Conservation (phyloP, 148 eudicot genomes). For the Chenopodium formosanum region DNA sequence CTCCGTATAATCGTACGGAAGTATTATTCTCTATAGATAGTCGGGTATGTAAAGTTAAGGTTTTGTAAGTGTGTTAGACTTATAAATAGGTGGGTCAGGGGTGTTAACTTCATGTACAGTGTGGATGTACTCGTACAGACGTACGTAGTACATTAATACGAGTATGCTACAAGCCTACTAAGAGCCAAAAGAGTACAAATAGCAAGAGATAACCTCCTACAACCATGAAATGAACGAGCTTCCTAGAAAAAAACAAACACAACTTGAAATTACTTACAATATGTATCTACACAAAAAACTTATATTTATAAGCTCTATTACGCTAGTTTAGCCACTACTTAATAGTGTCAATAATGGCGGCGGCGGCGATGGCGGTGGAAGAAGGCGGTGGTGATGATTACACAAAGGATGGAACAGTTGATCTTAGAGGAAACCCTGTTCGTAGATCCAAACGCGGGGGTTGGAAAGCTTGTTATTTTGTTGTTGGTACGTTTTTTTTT, state of each 20-base stretch:
- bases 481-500: constrained; percentile 48
- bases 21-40: no score
- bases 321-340: not conserved
- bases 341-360: not conserved
- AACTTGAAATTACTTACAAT: not conserved
- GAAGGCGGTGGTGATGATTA: constrained; percentile 37
- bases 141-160: no score
- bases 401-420: constrained; percentile 67
- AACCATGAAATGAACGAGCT: not conserved
- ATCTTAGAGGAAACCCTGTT: constrained; percentile 63
- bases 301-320: not conserved
- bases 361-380: constrained; percentile 11
- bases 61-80: not conserved
- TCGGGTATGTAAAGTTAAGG: no score
- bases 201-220: not conserved
- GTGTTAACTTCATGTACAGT: no score
- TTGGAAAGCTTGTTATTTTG: constrained; percentile 66
- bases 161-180: no score
- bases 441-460: constrained; percentile 53
- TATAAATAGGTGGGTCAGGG: not conserved
- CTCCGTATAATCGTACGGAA: no score
- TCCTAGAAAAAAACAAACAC: not conserved
- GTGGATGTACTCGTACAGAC: no score
- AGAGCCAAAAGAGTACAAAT: not conserved
- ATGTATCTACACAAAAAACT: not conserved